Base-by-base conservation (phyloP, 768 basidiomycete species). In the Gelatoporia subvermispora region DNA sequence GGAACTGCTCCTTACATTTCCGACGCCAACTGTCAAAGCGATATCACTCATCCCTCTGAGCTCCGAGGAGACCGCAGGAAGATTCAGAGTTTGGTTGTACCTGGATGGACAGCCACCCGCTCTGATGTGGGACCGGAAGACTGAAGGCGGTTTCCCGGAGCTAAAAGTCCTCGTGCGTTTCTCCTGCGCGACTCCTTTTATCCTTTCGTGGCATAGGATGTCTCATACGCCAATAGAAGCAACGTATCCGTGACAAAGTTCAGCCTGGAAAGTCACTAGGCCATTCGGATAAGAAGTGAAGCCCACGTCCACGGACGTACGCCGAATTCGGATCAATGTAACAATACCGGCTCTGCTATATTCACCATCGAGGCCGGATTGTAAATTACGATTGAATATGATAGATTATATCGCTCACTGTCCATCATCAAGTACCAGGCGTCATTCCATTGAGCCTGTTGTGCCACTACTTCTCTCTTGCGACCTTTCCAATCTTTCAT, bases 91-190 rank as follows among this genome's bases (percentile, higher is more conserved):
- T 20, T 97, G 94, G 94, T 66, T 96, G 31, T 76, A 71, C 18
- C 56, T 66, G 3, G 70, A 65, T 11, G 64, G 66, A 16, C 57
- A 64, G 35, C 50, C 64, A 3, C 72, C 80, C 23, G 53, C 66
- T 40, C 65, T 93, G 50, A 61, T 91, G 15, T 96, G 94, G 93
- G 93, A 96, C 65, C 73, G 94, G 52, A 97, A 97, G 61, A 68
- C 81, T 20, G 88, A 94, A 63, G 90, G 89, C 35, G 88, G 90
- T 2, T 97, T 97, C 60, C 94, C 94, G 0, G 94, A 96, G 68
- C 70, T 93, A 52, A 94, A 92, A 66, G 72, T 77, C 20, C 70
- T 93, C 61, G 91, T 91, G 61, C 62, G 84, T 70, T 8, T n/a
- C 17, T 15, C n/a, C 41, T 21, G 8, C 31, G 20, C 42, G 34